phyloP scores from a whole-genome alignment of 176 grass and related monocot genomes.

The Avena sativa region DNA sequence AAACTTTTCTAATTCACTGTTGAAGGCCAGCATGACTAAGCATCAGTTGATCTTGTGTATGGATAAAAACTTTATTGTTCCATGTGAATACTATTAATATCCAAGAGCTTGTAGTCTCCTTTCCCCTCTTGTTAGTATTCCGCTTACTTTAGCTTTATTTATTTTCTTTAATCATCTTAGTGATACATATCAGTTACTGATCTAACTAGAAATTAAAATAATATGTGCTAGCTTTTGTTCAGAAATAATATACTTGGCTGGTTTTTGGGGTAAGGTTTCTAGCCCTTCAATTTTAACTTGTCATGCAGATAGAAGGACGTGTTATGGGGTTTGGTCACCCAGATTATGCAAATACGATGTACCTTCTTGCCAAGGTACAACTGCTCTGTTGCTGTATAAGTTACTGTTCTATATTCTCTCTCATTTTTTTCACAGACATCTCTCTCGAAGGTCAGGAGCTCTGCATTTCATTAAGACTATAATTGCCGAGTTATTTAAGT shows the following conservation, averaged over 20 bases:
- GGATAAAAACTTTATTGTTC: neutral
- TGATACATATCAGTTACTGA: conserved; percentile 23
- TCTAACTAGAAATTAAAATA: neutral
- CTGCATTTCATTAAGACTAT: conserved; percentile 16
- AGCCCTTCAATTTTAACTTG: conserved; percentile 24
- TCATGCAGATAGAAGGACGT: conserved; percentile 74
- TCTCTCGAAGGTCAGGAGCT: neutral
- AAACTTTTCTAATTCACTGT: neutral
- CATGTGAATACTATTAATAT: conserved; percentile 23
- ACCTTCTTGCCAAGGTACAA: conserved; percentile 87
- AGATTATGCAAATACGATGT: conserved; percentile 88
- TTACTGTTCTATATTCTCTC: conserved; percentile 35
- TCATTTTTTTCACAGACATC: conserved; percentile 1
- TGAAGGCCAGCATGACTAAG: conserved; percentile 24
- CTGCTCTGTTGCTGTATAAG: conserved; percentile 18
- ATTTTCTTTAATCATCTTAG: conserved; percentile 17
- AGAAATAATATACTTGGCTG: conserved; percentile 18
- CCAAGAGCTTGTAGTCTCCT: conserved; percentile 1
- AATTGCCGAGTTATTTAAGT: neutral
- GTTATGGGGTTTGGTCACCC: conserved; percentile 71
- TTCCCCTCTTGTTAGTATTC: conserved; percentile 9
- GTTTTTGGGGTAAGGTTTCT: neutral
- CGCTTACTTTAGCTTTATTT: conserved; percentile 20
- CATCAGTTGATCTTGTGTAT: neutral
- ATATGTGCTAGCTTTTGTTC: neutral